Percentiles rank a stretch among this genome's conserved stretches.
phyloP scores from a whole-genome alignment of 208 protist species.

The Porcisia deanei region DNA sequence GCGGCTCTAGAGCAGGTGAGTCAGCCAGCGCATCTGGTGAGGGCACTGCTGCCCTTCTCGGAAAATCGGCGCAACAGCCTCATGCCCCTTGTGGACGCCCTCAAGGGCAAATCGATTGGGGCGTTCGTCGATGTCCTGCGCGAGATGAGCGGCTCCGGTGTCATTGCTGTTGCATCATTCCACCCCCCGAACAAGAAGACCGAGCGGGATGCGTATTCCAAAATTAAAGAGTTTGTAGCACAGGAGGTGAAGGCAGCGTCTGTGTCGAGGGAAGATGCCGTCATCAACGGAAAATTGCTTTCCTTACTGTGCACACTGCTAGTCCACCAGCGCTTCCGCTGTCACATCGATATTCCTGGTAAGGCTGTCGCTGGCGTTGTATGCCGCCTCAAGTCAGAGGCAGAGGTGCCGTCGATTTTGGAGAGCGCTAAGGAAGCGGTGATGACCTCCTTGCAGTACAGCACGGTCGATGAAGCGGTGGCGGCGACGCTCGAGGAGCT shows the following conservation, averaged over 20 bases:
- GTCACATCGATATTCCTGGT: constrained; percentile 59
- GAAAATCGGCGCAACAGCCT: constrained; percentile 41
- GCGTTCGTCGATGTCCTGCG: constrained; percentile 44
- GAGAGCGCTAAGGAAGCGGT: constrained; percentile 41
- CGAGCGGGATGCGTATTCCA: constrained; percentile 57
- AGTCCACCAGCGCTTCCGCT: constrained; percentile 48
- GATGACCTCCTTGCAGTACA: constrained; percentile 35
- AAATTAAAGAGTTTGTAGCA: constrained; percentile 29
- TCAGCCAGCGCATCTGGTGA: constrained; percentile 31
- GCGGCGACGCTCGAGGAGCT: constrained; percentile 41
- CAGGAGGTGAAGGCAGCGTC: constrained; percentile 22
- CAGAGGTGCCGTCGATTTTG: constrained; percentile 27
- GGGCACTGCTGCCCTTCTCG: constrained; percentile 42
- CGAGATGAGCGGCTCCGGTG: constrained; percentile 45
- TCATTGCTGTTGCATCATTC: constrained; percentile 66
- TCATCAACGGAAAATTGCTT: constrained; percentile 48
- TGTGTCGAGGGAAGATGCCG: constrained; percentile 39
- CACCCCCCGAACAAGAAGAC: constrained; percentile 69
- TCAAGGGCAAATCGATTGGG: constrained; percentile 48
- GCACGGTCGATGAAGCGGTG: constrained; percentile 25
- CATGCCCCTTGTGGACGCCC: constrained; percentile 39
- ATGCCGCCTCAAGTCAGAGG: constrained; percentile 37
- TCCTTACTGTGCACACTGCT: constrained; percentile 52
- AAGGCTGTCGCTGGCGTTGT: constrained; percentile 62
- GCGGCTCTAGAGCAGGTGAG: constrained; percentile 38